phyloP scores from a whole-genome alignment of 139 green algal species.

The Ettlia oleoabundans region DNA sequence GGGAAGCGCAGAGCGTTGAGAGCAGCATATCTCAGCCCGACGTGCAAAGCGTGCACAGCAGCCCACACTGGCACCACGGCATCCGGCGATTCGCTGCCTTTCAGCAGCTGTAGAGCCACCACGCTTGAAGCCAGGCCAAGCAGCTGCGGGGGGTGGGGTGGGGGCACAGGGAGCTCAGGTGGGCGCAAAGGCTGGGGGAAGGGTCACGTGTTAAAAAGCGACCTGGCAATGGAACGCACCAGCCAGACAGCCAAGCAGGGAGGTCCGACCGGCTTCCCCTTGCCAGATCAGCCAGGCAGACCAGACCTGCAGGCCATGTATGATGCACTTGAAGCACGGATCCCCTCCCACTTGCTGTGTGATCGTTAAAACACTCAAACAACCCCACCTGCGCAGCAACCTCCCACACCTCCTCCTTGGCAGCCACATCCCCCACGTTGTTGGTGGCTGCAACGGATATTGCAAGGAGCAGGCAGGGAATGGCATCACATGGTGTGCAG shows the following conservation, averaged over 20 bases:
- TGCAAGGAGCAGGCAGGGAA: background rate
- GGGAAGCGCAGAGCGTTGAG: slow-evolving; percentile 67
- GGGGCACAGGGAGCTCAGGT: background rate
- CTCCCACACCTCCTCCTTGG: slow-evolving; percentile 90
- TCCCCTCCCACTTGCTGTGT: no score
- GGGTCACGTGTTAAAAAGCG: no score
- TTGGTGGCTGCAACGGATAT: slow-evolving; percentile 33
- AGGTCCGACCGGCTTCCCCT: no score
- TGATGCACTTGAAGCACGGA: no score
- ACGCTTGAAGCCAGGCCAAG: slow-evolving; percentile 72
- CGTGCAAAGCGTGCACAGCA: slow-evolving; percentile 63
- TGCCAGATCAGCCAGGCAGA: no score
- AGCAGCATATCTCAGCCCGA: slow-evolving; percentile 63
- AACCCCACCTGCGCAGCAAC: slow-evolving; percentile 59
- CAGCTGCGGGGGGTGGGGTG: no score
- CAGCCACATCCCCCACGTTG: slow-evolving; percentile 89
- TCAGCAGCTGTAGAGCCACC: slow-evolving; percentile 60
- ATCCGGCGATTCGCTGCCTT: slow-evolving; percentile 37
- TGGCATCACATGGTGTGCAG: no score
- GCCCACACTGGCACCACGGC: slow-evolving; percentile 67
- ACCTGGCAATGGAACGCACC: no score
- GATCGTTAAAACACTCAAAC: background rate
- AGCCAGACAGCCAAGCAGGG: no score
- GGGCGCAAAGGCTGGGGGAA: background rate
- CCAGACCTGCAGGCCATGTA: no score